Conservation (phyloP, 2,329 filamentous ascomycete genomes). For the Exophiala alcalophila region DNA sequence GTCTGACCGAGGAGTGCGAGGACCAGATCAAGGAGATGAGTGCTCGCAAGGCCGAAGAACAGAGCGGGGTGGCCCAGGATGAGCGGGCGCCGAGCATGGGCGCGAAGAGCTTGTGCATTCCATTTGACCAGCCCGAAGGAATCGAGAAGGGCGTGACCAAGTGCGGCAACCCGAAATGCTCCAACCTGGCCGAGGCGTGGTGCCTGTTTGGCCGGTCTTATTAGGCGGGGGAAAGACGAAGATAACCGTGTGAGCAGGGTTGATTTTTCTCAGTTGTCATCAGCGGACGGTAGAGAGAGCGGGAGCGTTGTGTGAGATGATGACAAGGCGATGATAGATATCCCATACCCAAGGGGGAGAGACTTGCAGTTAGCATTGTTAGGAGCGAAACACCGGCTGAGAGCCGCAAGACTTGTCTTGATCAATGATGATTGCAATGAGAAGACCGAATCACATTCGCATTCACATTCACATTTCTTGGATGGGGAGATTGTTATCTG, state of each 20-base stretch:
- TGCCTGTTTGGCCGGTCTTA: constrained; percentile 78
- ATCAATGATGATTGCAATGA: too few relatives aligned
- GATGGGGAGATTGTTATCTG: too few relatives aligned
- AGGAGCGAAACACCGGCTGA: too few relatives aligned
- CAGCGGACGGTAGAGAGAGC: too few relatives aligned
- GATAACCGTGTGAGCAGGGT: constrained; percentile 5
- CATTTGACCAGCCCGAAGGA: constrained; percentile 81
- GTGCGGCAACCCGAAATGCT: constrained; percentile 87
- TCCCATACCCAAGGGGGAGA: too few relatives aligned
- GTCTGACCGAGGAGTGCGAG: constrained; percentile 78
- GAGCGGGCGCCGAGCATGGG: constrained; percentile 71
- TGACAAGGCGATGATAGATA: too few relatives aligned
- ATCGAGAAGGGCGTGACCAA: constrained; percentile 78
- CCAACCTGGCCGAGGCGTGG: constrained; percentile 73
- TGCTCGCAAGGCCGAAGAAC: constrained; percentile 62
- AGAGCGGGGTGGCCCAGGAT: constrained; percentile 68
- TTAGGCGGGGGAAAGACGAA: constrained; percentile 14
- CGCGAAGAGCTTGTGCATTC: constrained; percentile 73
- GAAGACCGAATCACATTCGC: too few relatives aligned
- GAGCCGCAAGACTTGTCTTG: too few relatives aligned
- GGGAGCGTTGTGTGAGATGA: too few relatives aligned
- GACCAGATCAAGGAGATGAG: constrained; percentile 93
- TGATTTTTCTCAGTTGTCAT: too few relatives aligned
- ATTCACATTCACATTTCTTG: too few relatives aligned
- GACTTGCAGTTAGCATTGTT: too few relatives aligned